phyloP scores from a whole-genome alignment of 352 stramenopile genomes.

The Phytophthora tubulina region DNA sequence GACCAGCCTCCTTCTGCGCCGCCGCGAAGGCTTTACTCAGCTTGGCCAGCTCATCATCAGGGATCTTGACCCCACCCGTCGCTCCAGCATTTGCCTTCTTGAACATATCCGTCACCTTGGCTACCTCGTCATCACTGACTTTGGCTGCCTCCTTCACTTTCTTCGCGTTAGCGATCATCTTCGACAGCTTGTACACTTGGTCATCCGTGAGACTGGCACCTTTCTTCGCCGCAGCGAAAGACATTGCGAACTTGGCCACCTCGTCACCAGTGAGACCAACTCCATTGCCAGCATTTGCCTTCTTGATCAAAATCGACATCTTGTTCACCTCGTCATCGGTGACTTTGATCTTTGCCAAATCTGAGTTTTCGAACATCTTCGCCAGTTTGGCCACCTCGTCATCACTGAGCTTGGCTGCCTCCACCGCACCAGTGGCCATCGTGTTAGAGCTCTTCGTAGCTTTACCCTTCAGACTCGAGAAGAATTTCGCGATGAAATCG shows the following conservation, averaged over 20 bases:
- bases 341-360: not conserved
- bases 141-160: not conserved
- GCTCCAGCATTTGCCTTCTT: not conserved
- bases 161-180: not conserved
- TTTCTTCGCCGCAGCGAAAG: not conserved
- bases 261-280: not conserved
- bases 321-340: not conserved
- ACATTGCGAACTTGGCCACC: not conserved
- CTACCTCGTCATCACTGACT: not conserved
- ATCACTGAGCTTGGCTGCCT: not conserved
- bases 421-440: not conserved
- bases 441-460: not conserved
- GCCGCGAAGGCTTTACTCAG: not conserved
- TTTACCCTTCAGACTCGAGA: not conserved
- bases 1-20: not conserved
- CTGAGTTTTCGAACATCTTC: not conserved
- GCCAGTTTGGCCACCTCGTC: not conserved
- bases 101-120: slow-evolving; percentile 1
- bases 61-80: not conserved
- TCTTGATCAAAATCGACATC: slow-evolving; percentile 2
- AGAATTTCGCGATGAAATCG: not conserved
- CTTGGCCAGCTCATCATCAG: not conserved
- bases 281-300: not conserved
- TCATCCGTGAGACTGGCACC: not conserved
- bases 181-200: not conserved